Evolutionary conservation across 768 basidiomycete genomes (phyloP), one percentile per base, ranked within the genome.

Genomic region (Cystofilobasidium bisporidii): DNA sequence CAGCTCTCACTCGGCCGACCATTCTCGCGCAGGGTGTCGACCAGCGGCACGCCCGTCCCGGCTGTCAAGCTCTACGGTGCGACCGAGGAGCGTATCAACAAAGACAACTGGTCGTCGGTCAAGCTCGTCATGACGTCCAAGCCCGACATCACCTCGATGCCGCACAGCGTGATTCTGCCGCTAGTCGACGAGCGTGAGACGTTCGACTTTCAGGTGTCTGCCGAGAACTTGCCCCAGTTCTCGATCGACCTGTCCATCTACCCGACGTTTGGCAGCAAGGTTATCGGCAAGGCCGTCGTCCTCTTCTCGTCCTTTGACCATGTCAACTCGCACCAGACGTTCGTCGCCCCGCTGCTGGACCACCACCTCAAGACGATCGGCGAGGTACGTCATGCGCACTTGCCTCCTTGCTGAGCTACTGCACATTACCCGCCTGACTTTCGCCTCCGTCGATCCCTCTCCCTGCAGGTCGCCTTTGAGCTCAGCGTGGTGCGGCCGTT

Each of bases 191-290:
- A 81, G 65, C 84, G 86, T 70, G 83, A 81, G 69, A 77, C 86
- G 8, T 90, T 96, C 74, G 80, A 86, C 18, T 96, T 98, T 80
- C 94, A 97, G 78, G 83, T 89, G 63, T 60, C 50, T 4, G 47
- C 41, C 2, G 81, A 87, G 45, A 83, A 83, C 36, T 78, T 93
- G 38, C 83, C 85, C 58, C 81, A 81, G 38, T 82, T 98, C 63
- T 83, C 85, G 1, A 78, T 99, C 73, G 89, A 96, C 76, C 90
- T 98, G 75, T 96, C 94, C 26, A 80, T 98, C 36, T 97, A 93
- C 79, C 96, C 96, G 17, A 94, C 89, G 72, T 98, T 98, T 78
- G 96, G 96, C 20, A 92, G 90, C 20, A 94, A 91, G 78, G 91
- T 92, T 22, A 89, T 99, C 69, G 96, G 94, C 17, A 85, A 91